phyloP scores from a whole-genome alignment of 305 asterid species.

The Solanum hybrid region DNA sequence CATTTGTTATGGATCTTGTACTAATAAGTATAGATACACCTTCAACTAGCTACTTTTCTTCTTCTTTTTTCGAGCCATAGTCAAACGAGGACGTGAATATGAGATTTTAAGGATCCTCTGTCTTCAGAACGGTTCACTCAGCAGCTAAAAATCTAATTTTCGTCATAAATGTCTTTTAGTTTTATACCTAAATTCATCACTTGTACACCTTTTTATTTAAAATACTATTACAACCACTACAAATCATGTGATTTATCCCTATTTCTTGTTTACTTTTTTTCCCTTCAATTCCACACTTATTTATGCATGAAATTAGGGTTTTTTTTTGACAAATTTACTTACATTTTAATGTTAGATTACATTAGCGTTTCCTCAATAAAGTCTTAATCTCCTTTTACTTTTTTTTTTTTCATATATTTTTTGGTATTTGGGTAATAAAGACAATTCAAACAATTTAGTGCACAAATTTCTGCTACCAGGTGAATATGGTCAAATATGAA shows the following conservation, averaged over 20 bases:
- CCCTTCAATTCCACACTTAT: neutral
- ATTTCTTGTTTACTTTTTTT: neutral
- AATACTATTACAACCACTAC: neutral
- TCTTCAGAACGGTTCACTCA: neutral
- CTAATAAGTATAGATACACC: neutral
- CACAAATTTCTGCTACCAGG: neutral
- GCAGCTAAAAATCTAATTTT: neutral
- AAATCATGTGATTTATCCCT: neutral
- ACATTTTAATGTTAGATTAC: neutral
- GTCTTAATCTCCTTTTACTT: neutral
- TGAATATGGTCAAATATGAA: neutral
- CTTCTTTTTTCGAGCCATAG: neutral
- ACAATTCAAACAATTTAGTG: neutral
- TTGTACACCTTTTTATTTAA: neutral
- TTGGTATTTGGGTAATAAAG: neutral
- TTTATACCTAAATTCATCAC: neutral
- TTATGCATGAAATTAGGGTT: neutral
- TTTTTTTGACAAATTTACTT: neutral
- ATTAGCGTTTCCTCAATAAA: neutral
- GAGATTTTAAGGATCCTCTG: neutral
- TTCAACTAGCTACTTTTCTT: neutral
- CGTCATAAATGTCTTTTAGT: neutral
- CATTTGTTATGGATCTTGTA: neutral
- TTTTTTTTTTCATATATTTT: neutral
- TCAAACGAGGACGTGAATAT: neutral